Evolutionary conservation across 768 basidiomycete genomes (phyloP), one percentile per base, ranked within the genome.

Genomic region (Russula ochroleuca): DNA sequence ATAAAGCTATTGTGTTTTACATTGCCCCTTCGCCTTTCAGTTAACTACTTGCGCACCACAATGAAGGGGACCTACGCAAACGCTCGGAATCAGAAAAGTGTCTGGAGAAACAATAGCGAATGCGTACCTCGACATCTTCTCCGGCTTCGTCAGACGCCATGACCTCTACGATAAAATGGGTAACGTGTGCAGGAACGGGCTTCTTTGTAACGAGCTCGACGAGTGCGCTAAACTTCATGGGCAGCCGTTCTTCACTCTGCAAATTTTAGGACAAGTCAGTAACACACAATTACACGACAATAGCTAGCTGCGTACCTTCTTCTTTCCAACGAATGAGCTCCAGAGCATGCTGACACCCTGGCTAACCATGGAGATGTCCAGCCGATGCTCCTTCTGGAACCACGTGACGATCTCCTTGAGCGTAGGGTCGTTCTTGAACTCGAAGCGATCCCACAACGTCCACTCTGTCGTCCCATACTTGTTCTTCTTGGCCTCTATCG

Each of bases 371-470:
- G 85, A 86, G 57, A 98, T 80, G 41, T 94, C 88, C 38, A 98
- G 85, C 37, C 86, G 86, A 75, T 98, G 91, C 63, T 88, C 82
- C 54, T 80, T 80, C 77, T 85, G 79, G 84, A 98, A 98, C 83
- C 84, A 93, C 59, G 83, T 74, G 37, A 96, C 75, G 72, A 99
- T 85, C 19, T 97, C 87, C 70, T 87, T 79, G 64, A 99, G 81
- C 5, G 94, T 92, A 5, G 94, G 92, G 73, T 98, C 87, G 69
- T 88, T 85, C 71, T 84, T 81, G 76, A 99, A 92, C 75, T 93
- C 89, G 78, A 98, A 92, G 58, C 96, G 87, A 76, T 98, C 94
- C 96, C 96, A 98, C 45, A 99, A 81, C 5, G 97, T 98, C 96
- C 96, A 99, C 67, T 96, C 93, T 1, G 83, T 90, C 49, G 80